Base-by-base conservation (phyloP, 2,329 filamentous ascomycete genomes). In the Alternaria triticina region DNA sequence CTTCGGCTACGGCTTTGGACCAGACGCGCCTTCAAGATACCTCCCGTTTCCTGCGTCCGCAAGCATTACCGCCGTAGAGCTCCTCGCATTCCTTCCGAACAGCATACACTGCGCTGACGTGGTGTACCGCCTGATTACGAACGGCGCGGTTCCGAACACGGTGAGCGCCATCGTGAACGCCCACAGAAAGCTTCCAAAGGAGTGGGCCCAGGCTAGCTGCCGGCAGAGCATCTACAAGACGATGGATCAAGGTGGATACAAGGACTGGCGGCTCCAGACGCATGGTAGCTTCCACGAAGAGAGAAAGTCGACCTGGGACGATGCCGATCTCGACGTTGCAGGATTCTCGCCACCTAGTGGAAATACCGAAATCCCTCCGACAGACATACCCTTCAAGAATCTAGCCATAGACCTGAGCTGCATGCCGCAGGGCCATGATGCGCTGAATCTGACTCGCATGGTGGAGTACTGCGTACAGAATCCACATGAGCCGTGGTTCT, bases 391-490 rank as follows among this genome's bases (percentile, higher is more conserved):
- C 9, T 74, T 76, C 62, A 66, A 57, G 23, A 54, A 61, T n/a
- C 66, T 76, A 25, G 70, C 65, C 13, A 12, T 47, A 5, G 62
- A 54, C 8, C 64, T 74, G 10, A 65, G 68, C 30, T 22, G 33
- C 11, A 60, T 69, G 30, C 70, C 70, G 9, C 50, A 65, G 15
- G 70, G 65, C 4, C 15, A 61, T 13, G 72, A 74, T 54, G 70
- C 71, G 5, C 54, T 73, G n/a, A 70, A 75, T 51, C 57, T 74
- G 25, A 75, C 73, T 1, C 64, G 71, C 15, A 70, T 70, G 61
- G 65, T 77, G 5, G n/a, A 52, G n/a, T 66, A 73, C 46, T 66
- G 62, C 20, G 8, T 70, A 1, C 33, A 69, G 5, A 64, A 69
- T 44, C 59, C 59, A 2, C 46, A 67, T 3, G 65, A 74, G 36